Evolutionary conservation across 129 eudicot species (phyloP), one percentile per base, ranked within the genome.

Genomic region (Kitagawia praeruptora): DNA sequence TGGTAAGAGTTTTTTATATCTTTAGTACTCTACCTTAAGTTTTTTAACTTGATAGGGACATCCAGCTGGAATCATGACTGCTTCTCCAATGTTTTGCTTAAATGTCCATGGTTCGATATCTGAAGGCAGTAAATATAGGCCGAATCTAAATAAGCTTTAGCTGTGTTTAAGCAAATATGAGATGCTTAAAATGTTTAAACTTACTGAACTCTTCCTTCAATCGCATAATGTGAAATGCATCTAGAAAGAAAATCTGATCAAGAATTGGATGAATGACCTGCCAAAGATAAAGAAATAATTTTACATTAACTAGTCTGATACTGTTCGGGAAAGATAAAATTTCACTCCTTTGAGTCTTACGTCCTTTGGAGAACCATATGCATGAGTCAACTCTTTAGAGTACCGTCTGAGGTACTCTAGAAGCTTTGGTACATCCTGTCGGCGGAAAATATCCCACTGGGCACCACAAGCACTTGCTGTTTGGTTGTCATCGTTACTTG

Each of bases 61-160:
- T 82, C 99, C 99, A 70, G 99, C 99, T 28, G 99, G 99, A 85
- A 95, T 82, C 31, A 92, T 82, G 81, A 95, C 87, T 31, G 99
- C 96, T 87, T 95, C 99, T 61, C 97, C 97, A 71, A 89, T 74
- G 61, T 56, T 84, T 86, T 95, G 99, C 82, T 87, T 88, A 69
- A 95, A 90, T 13, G 96, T 92, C 97, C 96, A 92, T 45, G 99
- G 99, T 85, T 95, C 95, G 74, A 95, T 87, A 84, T 85, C 99
- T 93, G 80, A 77, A 77, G 80, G 63, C 39, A 53, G 38, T 25
- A 58, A 28, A 73, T 42, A 31, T 23, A 63, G 40, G 19, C 27
- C 7, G 21, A 15, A 6, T 73, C 10, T 40, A 77, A 54, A 28
- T 27, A 70, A 79, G 44, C 56, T 15, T 40, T 39, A 27, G 80